Conservation (phyloP, 257 asterid genomes). For the Parsonsia alboflavescens region DNA sequence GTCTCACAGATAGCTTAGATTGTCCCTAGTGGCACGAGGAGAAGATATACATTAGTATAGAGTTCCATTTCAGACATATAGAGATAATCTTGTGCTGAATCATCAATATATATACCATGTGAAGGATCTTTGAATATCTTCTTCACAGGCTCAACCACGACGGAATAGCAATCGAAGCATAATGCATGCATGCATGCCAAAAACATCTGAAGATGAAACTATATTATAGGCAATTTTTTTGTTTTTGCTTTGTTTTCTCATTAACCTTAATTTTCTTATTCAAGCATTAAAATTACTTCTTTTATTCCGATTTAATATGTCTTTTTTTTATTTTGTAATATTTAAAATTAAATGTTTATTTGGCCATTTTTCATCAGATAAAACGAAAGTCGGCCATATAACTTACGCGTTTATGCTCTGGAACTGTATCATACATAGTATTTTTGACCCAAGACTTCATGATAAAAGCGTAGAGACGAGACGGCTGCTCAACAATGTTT, state of each 20-base stretch:
- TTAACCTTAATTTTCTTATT: too few relatives aligned
- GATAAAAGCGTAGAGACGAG: neutral
- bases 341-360: too few relatives aligned
- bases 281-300: too few relatives aligned
- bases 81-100: neutral
- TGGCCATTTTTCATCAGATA: neutral
- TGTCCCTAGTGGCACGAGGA: neutral
- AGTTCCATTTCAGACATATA: neutral
- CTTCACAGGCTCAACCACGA: slow-evolving; percentile 1
- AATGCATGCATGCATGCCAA: neutral
- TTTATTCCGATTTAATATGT: too few relatives aligned
- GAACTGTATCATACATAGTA: neutral
- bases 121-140: slow-evolving; percentile 4
- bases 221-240: too few relatives aligned
- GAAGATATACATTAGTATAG: neutral
- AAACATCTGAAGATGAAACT: neutral
- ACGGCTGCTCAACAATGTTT: neutral
- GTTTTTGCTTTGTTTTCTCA: too few relatives aligned
- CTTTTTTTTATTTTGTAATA: too few relatives aligned
- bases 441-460: neutral
- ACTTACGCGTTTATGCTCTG: neutral
- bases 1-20: neutral
- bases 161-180: neutral
- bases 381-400: neutral
- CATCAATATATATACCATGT: neutral